These are phyloP conservation scores for Fistulinella prunicolor DNA, from an alignment of 768 basidiomycete genomes.

Conservation along the genomic window DNA sequence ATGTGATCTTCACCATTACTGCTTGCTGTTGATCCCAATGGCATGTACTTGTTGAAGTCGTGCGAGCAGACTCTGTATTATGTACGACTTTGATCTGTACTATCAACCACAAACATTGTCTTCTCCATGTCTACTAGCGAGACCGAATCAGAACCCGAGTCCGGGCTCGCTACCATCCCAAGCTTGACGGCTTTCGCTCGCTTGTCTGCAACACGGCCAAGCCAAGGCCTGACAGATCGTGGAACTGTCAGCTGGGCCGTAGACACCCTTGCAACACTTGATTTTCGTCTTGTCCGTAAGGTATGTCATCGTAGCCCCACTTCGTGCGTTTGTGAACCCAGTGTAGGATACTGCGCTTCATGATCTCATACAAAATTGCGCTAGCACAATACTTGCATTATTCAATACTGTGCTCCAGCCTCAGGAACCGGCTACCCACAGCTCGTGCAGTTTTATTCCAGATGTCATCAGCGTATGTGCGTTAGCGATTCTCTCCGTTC, in stretches of 20 bases:
- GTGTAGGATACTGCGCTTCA: constrained; percentile 35
- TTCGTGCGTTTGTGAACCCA: not conserved
- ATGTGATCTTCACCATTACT: constrained; percentile 34
- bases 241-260: constrained; percentile 24
- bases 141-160: constrained; percentile 59
- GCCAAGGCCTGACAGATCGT: not conserved
- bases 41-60: too few species aligned
- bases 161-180: constrained; percentile 12
- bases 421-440: constrained; percentile 1
- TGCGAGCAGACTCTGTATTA: too few species aligned
- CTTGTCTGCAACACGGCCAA: constrained; percentile 10
- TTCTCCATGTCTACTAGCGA: constrained; percentile 41
- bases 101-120: not conserved
- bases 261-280: constrained; percentile 24
- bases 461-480: constrained; percentile 20
- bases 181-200: constrained; percentile 20
- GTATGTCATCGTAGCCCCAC: constrained; percentile 7
- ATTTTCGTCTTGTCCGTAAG: constrained; percentile 30
- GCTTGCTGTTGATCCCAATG: not conserved
- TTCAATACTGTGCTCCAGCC: constrained; percentile 26
- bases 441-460: constrained; percentile 7
- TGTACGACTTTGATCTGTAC: not conserved
- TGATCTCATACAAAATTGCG: constrained; percentile 34
- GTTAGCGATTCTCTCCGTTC: not conserved
- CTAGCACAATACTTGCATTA: constrained; percentile 30